A percentile compares a stretch with the other conserved stretches of the same genome.
Conservation (phyloP, 2,329 filamentous ascomycete genomes). For the Calycina herbarum region DNA sequence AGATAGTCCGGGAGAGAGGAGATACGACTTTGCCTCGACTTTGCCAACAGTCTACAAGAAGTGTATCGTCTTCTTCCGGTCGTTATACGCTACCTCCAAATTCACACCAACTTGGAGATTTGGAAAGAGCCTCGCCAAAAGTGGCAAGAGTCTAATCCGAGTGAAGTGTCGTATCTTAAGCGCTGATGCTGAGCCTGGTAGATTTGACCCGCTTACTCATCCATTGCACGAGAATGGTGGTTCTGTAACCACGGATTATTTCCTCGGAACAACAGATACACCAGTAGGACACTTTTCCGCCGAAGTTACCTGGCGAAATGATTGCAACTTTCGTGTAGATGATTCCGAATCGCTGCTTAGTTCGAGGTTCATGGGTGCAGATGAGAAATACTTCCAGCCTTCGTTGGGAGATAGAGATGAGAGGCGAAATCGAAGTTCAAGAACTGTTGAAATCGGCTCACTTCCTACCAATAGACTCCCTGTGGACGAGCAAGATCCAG, state of each 20-base stretch:
- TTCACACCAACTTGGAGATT: constrained; percentile 87
- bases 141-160: constrained; percentile 62
- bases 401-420: constrained; percentile 53
- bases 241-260: constrained; percentile 69
- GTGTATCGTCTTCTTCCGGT: constrained; percentile 90
- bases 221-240: constrained; percentile 65
- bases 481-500: constrained; percentile 56
- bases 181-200: constrained; percentile 51
- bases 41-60: constrained; percentile 96
- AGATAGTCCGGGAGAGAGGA: constrained; percentile 49
- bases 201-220: constrained; percentile 68
- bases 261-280: constrained; percentile 81
- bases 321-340: constrained; percentile 88
- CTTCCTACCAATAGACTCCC: constrained; percentile 63
- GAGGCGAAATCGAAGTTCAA: constrained; percentile 42
- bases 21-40: constrained; percentile 59
- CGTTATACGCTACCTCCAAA: constrained; percentile 78
- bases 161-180: constrained; percentile 78
- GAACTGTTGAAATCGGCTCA: constrained; percentile 65
- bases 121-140: constrained; percentile 68
- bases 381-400: constrained; percentile 83
- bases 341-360: constrained; percentile 88
- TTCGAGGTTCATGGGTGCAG: constrained; percentile 88
- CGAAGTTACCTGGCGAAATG: constrained; percentile 79
- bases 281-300: constrained; percentile 82